A percentile compares a stretch with the other conserved stretches of the same genome.
Evolutionary conservation across 345 rosid genomes (phyloP).

Genomic region (Syzygium oleosum): DNA sequence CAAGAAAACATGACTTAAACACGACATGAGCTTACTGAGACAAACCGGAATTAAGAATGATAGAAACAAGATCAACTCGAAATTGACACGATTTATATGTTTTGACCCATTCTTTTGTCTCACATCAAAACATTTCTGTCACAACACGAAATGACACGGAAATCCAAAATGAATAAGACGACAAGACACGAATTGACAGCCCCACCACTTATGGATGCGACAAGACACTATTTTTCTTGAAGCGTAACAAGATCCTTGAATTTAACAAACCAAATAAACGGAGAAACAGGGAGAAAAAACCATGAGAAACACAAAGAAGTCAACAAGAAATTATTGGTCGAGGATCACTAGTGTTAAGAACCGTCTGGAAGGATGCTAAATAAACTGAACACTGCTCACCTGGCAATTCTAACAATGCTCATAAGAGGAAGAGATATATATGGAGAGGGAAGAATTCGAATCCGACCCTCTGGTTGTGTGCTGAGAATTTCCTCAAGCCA

Average conservation of each 20-base stretch:
- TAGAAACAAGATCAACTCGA: background rate
- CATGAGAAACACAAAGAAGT: background rate
- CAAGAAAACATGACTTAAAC: background rate
- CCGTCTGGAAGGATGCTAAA: background rate
- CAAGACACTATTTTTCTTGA: background rate
- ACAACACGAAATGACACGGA: background rate
- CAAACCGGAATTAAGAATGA: background rate
- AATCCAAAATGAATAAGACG: background rate
- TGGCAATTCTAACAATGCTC: conserved; percentile 90
- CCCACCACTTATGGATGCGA: background rate
- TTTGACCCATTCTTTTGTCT: background rate
- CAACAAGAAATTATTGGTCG: background rate
- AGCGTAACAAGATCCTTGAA: background rate
- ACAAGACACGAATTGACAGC: background rate
- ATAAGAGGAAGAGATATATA: conserved; percentile 79
- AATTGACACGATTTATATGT: background rate
- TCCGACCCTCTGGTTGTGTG: conserved; percentile 31
- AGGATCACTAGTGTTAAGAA: background rate
- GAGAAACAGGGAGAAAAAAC: background rate
- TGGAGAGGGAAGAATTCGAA: conserved; percentile 46
- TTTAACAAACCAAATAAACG: background rate
- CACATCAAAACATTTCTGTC: background rate
- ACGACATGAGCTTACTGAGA: background rate
- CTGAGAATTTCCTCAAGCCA: conserved; percentile 70
- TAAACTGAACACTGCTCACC: conserved; percentile 28